A percentile compares a stretch with the other conserved stretches of the same genome.
These are phyloP conservation scores for Aspergillus nidulans DNA, from an alignment of 495 filamentous ascomycete species.

Conservation along the genomic window DNA sequence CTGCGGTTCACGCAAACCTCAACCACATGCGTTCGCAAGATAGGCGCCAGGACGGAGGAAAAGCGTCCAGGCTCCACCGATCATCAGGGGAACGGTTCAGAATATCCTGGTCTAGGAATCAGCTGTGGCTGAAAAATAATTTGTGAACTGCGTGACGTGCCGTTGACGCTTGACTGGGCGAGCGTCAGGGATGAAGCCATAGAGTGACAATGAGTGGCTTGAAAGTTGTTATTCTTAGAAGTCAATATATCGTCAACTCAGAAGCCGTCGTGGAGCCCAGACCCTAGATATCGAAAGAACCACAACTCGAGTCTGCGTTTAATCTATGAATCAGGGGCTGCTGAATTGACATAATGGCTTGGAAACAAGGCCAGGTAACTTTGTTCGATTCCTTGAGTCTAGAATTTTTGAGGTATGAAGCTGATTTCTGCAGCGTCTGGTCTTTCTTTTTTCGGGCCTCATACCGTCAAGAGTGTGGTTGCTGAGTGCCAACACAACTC, in stretches of 20 bases:
- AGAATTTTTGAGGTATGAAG: background rate
- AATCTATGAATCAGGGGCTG: background rate
- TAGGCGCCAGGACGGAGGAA: background rate
- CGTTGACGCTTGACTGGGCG: no score
- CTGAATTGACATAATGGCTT: background rate
- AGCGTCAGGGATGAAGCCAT: background rate
- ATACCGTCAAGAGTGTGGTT: background rate
- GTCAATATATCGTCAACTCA: background rate
- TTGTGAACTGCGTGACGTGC: no score
- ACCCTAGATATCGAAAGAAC: background rate
- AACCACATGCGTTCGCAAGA: background rate
- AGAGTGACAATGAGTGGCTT: background rate
- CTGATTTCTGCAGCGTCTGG: background rate
- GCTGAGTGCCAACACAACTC: background rate
- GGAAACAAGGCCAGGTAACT: background rate
- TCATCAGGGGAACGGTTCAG: constrained; percentile 20
- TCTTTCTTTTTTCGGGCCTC: background rate
- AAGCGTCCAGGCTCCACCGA: constrained; percentile 15
- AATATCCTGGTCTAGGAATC: background rate
- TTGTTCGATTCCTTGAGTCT: background rate
- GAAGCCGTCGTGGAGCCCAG: background rate
- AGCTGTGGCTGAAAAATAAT: background rate
- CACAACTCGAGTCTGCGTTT: background rate
- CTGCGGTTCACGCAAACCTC: background rate
- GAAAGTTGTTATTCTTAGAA: constrained; percentile 6